Evolutionary conservation across 2,329 filamentous ascomycete genomes (phyloP).

Genomic region (Coniochaeta pulveracea): DNA sequence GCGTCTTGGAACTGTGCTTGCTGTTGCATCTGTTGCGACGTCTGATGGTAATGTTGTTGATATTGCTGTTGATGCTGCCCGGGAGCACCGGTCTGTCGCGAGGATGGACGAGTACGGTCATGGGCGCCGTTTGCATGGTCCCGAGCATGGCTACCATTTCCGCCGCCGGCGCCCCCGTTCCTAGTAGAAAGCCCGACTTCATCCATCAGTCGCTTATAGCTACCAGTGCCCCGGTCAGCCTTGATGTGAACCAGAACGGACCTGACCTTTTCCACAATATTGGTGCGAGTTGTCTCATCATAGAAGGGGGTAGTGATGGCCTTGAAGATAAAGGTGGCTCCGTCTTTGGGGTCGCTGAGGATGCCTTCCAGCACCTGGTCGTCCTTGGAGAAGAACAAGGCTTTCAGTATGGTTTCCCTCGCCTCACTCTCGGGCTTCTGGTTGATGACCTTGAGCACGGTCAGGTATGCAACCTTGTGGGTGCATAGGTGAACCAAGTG

Average conservation of each 20-base stretch:
- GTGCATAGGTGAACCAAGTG: slow-evolving; percentile 93
- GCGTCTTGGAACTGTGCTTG: slow-evolving; percentile 15
- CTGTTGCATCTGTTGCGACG: slow-evolving; percentile 19
- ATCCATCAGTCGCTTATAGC: slow-evolving; percentile 98
- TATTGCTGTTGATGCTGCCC: slow-evolving; percentile 28
- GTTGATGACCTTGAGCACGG: slow-evolving; percentile 96
- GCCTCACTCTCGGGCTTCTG: slow-evolving; percentile 92
- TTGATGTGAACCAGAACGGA: slow-evolving; percentile 82
- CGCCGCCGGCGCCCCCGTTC: slow-evolving; percentile 26
- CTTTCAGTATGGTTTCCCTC: slow-evolving; percentile 77
- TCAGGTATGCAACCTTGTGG: slow-evolving; percentile 96
- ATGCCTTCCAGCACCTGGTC: slow-evolving; percentile 85
- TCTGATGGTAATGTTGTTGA: slow-evolving; percentile 19
- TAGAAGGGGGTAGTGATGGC: slow-evolving; percentile 96
- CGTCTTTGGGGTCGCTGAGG: slow-evolving; percentile 79
- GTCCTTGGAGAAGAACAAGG: slow-evolving; percentile 82
- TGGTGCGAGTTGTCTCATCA: slow-evolving; percentile 76
- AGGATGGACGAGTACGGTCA: slow-evolving; percentile 43
- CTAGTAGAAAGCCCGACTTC: slow-evolving; percentile 82
- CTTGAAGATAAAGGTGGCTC: slow-evolving; percentile 96
- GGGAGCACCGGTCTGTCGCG: slow-evolving; percentile 38
- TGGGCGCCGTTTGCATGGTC: slow-evolving; percentile 29
- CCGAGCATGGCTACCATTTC: slow-evolving; percentile 28
- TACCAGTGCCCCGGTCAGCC: slow-evolving; percentile 74
- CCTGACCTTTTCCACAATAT: slow-evolving; percentile 87